A percentile compares a stretch with the other conserved stretches of the same genome.
phyloP scores from a whole-genome alignment of 495 filamentous ascomycete species.

The Penicillium canescens region DNA sequence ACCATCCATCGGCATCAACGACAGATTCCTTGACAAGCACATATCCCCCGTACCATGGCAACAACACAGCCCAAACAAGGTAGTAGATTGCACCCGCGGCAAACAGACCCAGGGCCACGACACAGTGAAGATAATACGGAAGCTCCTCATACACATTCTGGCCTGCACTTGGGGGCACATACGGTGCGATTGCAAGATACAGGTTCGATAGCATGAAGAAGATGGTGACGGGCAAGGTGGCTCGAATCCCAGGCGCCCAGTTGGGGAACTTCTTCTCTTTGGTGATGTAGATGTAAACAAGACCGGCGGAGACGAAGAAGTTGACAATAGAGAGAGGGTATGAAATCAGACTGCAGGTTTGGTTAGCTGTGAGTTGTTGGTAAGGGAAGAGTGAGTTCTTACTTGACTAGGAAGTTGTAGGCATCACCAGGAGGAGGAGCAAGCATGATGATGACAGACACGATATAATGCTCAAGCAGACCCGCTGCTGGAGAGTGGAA shows the following conservation, averaged over 20 bases:
- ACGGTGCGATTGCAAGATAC: slow-evolving; percentile 63
- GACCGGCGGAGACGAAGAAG: slow-evolving; percentile 55
- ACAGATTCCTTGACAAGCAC: slow-evolving; percentile 60
- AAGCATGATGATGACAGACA: slow-evolving; percentile 61
- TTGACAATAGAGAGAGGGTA: slow-evolving; percentile 64
- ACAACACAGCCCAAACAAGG: slow-evolving; percentile 52
- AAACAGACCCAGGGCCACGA: slow-evolving; percentile 58
- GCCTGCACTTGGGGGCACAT: slow-evolving; percentile 60
- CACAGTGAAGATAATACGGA: slow-evolving; percentile 65
- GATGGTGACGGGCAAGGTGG: slow-evolving; percentile 46
- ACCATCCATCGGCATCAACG: slow-evolving; percentile 58
- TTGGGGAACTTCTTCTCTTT: slow-evolving; percentile 37
- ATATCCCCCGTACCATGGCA: slow-evolving; percentile 55
- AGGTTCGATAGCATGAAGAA: slow-evolving; percentile 58
- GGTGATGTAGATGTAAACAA: slow-evolving; percentile 58
- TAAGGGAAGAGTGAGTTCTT: slow-evolving; percentile 13
- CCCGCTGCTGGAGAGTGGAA: slow-evolving; percentile 62
- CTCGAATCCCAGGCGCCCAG: slow-evolving; percentile 37
- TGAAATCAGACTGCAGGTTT: slow-evolving; percentile 51
- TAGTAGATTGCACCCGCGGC: slow-evolving; percentile 57
- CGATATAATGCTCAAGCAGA: slow-evolving; percentile 61
- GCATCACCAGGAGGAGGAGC: slow-evolving; percentile 64
- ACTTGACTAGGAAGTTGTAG: slow-evolving; percentile 66
- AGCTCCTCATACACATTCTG: slow-evolving; percentile 61
- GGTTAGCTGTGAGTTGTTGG: slow-evolving; percentile 22